Base-by-base conservation (phyloP, 139 green algal genomes). In the Edaphochlamys debaryana region DNA sequence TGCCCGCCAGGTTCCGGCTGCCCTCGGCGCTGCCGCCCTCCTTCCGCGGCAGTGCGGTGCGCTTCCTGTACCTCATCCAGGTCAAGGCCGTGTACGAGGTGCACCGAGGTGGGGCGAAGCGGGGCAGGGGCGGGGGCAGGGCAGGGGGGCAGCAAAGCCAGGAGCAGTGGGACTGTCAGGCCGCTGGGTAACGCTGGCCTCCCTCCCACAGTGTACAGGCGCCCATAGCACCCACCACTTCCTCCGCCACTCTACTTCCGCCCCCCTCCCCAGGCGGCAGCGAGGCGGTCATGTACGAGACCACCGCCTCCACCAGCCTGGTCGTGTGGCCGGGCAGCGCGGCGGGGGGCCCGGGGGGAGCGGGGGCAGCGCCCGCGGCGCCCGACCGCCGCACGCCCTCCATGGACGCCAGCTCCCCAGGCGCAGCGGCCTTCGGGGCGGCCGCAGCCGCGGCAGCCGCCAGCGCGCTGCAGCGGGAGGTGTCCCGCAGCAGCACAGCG, bases 51-150 rank as follows among this genome's bases (percentile, higher is more conserved):
- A 88, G 67, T 60, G 60, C 77, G 1, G 69, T 85, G 45, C 84
- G 84, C 27, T 88, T 88, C 69, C 37, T 58, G 30, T 88, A 88
- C 84, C 68, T 75, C 15, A 62, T 88, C 6, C 75, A 85, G 15
- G 77, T 85, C 6, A 77, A 75, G 40, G 70, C 77, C 11, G 25
- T 79, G 42, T 88, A 85, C 27, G 68, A 82, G 69, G 50, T 78
- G 30, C 69, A 74, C 17, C 17, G 25, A 69, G 69, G 70, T 72
- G 60, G 2, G 80, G 60, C 20, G 34, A 11, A 62, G 37, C 4
- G 9, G n/a, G n/a, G n/a, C n/a, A n/a, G n/a, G n/a, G n/a, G n/a
- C n/a, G n/a, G n/a, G n/a, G n/a, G n/a, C n/a, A n/a, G n/a, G n/a
- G n/a, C n/a, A n/a, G n/a, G n/a, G n/a, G n/a, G n/a, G n/a, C n/a